A percentile compares a stretch with the other conserved stretches of the same genome.
These are phyloP conservation scores for Diaporthe aspalathi DNA, from an alignment of 2,329 filamentous ascomycete genomes.

Conservation along the genomic window DNA sequence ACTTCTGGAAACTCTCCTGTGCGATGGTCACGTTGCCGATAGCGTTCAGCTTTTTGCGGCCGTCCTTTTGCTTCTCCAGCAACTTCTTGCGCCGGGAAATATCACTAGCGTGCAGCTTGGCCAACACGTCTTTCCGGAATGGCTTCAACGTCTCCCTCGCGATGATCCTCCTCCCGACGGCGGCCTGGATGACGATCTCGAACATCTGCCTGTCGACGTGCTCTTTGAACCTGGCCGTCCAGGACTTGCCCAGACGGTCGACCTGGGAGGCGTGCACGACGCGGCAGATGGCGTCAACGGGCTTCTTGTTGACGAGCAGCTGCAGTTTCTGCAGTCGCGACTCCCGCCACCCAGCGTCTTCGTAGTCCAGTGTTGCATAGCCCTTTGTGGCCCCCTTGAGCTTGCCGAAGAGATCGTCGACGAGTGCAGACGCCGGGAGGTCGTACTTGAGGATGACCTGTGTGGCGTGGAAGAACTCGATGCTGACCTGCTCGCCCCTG, in stretches of 20 bases:
- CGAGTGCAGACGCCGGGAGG: constrained; percentile 86
- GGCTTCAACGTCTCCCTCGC: constrained; percentile 96
- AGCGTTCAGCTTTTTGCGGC: constrained; percentile 84
- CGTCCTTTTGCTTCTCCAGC: constrained; percentile 96
- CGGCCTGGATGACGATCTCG: constrained; percentile 92
- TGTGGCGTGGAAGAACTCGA: constrained; percentile 90
- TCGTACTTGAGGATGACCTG: constrained; percentile 97
- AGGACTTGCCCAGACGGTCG: constrained; percentile 82
- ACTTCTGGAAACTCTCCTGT: constrained; percentile 93
- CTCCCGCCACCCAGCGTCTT: constrained; percentile 88
- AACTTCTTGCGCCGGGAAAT: constrained; percentile 85
- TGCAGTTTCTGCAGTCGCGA: constrained; percentile 90
- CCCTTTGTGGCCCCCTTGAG: constrained; percentile 94
- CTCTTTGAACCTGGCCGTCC: constrained; percentile 97
- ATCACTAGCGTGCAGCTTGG: constrained; percentile 93
- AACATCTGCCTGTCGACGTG: constrained; percentile 98
- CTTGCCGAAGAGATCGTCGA: constrained; percentile 98
- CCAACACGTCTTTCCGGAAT: constrained; percentile 93
- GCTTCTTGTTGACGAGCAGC: constrained; percentile 90
- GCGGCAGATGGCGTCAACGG: constrained; percentile 94
- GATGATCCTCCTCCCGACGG: constrained; percentile 83
- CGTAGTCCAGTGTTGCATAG: constrained; percentile 96
- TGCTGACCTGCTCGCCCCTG: constrained; percentile 85
- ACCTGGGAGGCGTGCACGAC: constrained; percentile 87
- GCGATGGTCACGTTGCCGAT: constrained; percentile 96